These are phyloP conservation scores for Paraconiothyrium brasiliense DNA, from an alignment of 2,329 filamentous ascomycete genomes.

Conservation along the genomic window DNA sequence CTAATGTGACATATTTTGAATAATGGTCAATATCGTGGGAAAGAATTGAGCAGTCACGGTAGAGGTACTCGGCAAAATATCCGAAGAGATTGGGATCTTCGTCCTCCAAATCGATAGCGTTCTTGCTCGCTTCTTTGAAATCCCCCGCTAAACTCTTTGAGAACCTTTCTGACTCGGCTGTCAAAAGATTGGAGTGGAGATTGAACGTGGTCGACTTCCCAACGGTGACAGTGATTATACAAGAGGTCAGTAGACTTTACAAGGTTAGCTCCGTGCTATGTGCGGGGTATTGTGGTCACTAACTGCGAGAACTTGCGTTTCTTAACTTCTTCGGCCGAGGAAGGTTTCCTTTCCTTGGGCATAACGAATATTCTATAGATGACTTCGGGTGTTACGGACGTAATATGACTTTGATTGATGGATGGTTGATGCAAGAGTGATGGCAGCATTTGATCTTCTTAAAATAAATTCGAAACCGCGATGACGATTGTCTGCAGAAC, in stretches of 20 bases:
- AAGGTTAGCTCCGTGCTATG: no score
- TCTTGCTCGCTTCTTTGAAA: conserved; percentile 25
- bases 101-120: conserved; percentile 24
- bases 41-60: conserved; percentile 27
- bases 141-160: conserved; percentile 20
- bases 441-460: no score
- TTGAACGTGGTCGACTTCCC: conserved; percentile 24
- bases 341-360: no score
- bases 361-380: no score
- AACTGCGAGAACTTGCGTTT: no score
- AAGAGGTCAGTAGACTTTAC: conserved; percentile 20
- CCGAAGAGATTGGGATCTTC: conserved; percentile 31
- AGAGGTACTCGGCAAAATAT: conserved; percentile 34
- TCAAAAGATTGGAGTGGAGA: conserved; percentile 26
- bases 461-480: no score
- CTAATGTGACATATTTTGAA: conserved; percentile 28
- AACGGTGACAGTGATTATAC: conserved; percentile 21
- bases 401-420: no score
- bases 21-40: conserved; percentile 22
- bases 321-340: no score
- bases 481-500: no score
- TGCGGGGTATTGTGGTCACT: no score
- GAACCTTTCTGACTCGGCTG: conserved; percentile 25
- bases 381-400: no score
- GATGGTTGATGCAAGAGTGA: no score